Conservation (phyloP, 441 rosid species). For the Populus hybrid region DNA sequence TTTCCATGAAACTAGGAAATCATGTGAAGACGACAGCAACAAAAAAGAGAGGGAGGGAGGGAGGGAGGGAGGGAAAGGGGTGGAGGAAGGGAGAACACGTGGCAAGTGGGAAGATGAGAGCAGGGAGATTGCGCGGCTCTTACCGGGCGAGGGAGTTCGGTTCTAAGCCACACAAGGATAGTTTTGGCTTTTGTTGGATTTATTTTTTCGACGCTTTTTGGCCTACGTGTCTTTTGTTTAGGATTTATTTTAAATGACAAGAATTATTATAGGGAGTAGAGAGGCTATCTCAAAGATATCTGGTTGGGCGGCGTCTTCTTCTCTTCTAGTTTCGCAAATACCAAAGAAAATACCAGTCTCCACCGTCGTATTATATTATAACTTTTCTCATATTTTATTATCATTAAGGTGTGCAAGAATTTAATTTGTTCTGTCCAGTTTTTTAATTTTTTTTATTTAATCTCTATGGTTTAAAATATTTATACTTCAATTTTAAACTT, state of each 20-base stretch:
- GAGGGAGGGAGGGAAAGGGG: conserved; percentile 24
- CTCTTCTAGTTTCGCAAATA: too few relatives aligned
- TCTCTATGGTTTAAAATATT: too few relatives aligned
- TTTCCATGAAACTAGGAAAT: neutral
- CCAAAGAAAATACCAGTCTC: too few relatives aligned
- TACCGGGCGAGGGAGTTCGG: conserved; percentile 33
- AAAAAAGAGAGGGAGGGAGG: neutral
- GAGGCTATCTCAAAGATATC: too few relatives aligned
- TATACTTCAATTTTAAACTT: too few relatives aligned
- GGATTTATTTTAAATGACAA: neutral
- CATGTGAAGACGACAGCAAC: neutral
- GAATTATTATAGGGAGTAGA: neutral
- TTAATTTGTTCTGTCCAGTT: too few relatives aligned
- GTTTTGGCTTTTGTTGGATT: neutral
- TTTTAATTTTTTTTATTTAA: too few relatives aligned
- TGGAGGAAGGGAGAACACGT: conserved; percentile 69
- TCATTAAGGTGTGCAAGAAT: too few relatives aligned
- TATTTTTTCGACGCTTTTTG: too few relatives aligned
- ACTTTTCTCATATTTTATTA: too few relatives aligned
- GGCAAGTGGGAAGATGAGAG: conserved; percentile 36
- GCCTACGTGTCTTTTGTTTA: conserved; percentile 14
- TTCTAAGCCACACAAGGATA: conserved; percentile 18
- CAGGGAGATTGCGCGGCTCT: conserved; percentile 25
- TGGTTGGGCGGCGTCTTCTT: too few relatives aligned
- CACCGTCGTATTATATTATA: too few relatives aligned